Conservation (phyloP, 75 land plant genomes). For the Pseudotsuga menziesii region DNA sequence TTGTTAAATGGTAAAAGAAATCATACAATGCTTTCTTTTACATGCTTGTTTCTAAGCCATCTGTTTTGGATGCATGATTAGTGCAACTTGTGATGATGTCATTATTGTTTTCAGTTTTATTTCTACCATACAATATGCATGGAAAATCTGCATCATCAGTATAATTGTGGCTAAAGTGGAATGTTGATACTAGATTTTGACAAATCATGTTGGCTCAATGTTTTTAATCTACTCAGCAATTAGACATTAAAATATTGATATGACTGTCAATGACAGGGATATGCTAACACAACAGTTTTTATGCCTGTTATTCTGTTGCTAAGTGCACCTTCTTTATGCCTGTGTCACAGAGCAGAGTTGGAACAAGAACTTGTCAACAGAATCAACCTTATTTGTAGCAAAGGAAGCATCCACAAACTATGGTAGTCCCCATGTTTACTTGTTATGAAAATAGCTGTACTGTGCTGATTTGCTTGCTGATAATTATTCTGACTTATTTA, state of each 20-base stretch:
- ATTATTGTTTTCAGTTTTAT: not conserved
- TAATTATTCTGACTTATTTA: not conserved
- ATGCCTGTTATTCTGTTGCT: not conserved
- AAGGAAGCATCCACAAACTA: slow-evolving; percentile 3
- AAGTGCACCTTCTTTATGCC: not conserved
- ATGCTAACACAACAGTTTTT: no score
- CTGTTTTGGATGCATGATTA: not conserved
- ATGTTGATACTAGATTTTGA: not conserved
- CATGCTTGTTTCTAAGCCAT: not conserved
- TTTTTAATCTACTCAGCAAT: not conserved
- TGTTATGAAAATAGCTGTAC: not conserved
- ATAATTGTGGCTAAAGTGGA: not conserved
- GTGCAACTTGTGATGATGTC: not conserved
- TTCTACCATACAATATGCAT: not conserved
- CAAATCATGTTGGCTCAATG: not conserved
- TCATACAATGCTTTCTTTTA: not conserved
- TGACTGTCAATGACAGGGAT: no score
- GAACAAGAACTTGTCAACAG: slow-evolving; percentile 8
- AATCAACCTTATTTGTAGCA: slow-evolving; percentile 6
- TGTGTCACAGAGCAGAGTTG: not conserved
- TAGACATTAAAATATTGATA: no score
- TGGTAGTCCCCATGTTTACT: not conserved
- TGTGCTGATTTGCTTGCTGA: not conserved
- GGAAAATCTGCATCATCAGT: not conserved
- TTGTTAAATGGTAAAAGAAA: not conserved